A percentile compares a stretch with the other conserved stretches of the same genome.
These are phyloP conservation scores for Canavalia ensiformis DNA, from an alignment of 306 rosid genomes.

Conservation along the genomic window DNA sequence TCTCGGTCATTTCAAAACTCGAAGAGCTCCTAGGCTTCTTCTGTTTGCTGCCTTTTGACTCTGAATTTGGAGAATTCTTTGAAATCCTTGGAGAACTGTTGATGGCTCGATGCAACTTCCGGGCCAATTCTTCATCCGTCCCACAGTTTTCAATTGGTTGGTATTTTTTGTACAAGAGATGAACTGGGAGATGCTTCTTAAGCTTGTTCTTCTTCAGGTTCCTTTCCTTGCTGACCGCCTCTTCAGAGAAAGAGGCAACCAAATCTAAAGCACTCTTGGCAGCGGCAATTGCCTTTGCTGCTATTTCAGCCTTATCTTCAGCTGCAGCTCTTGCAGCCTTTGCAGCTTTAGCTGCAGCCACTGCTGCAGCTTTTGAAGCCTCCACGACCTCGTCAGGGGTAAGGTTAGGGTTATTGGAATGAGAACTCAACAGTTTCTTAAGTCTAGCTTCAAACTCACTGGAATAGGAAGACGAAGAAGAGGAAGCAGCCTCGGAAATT, in stretches of 20 bases:
- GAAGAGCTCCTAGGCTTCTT: slow-evolving; percentile 67
- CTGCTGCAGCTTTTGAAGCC: slow-evolving; percentile 75
- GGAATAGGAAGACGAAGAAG: slow-evolving; percentile 56
- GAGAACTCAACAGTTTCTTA: slow-evolving; percentile 67
- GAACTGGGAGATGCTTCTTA: slow-evolving; percentile 92
- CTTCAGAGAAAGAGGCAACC: slow-evolving; percentile 83
- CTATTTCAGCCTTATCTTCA: slow-evolving; percentile 77
- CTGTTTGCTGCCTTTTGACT: slow-evolving; percentile 66
- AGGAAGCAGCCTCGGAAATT: slow-evolving; percentile 58
- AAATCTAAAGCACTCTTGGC: slow-evolving; percentile 90
- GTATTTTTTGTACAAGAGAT: slow-evolving; percentile 85
- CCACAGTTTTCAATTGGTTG: slow-evolving; percentile 77
- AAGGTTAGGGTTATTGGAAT: slow-evolving; percentile 64
- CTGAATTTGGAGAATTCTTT: slow-evolving; percentile 70
- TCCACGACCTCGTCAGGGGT: slow-evolving; percentile 74
- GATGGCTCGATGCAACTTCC: slow-evolving; percentile 81
- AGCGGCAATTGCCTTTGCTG: slow-evolving; percentile 85
- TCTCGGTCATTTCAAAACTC: slow-evolving; percentile 59
- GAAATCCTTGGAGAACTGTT: slow-evolving; percentile 91
- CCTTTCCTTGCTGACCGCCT: slow-evolving; percentile 61
- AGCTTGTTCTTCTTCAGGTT: slow-evolving; percentile 75
- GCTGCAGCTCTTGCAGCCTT: slow-evolving; percentile 79
- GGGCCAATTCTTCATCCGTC: slow-evolving; percentile 92
- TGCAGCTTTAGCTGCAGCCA: slow-evolving; percentile 72
- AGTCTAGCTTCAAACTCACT: slow-evolving; percentile 67